Evolutionary conservation across 495 filamentous ascomycete species (phyloP), one percentile per base, ranked within the genome.

Genomic region (Hyaloscypha hepaticicola): DNA sequence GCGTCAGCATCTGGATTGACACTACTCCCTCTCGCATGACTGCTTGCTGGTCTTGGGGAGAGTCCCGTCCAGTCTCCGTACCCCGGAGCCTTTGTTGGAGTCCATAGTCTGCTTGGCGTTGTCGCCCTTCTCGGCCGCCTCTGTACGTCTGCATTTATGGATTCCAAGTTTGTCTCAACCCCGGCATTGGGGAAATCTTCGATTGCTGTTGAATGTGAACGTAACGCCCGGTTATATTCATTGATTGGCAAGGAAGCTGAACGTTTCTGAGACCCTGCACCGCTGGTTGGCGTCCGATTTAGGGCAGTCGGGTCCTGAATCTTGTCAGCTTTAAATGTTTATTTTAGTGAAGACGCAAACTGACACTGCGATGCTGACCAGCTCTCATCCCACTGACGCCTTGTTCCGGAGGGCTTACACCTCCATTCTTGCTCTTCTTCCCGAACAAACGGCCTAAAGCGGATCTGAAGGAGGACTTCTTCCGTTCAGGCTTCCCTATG

Each of bases 11-110:
- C 61, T 28, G 58, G 45, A 26, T 61, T 33, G n/a, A 52, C 28
- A n/a, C 55, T 78, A 33, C 72, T 78, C 22, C 72, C 75, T 31
- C 82, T 77, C 5, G 77, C 80, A 24, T 83, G 80, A 11, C 77
- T 76, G 61, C 82, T 85, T 22, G 81, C 80, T 21, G 83, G 83
- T 29, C 82, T 75, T 2, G 83, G 83, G 4, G 81, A 80, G 5
- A 86, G 71, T 1, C 82, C 83, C 22, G 77, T 78, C 51, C 80
- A 76, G 53, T 72, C 68, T 11, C 26, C 53, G 66, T 67, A 69
- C 8, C 69, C 66, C 22, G 60, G 55, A 0, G 21, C 55, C 51
- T 67, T 67, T 72, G 74, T 77, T 74, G 70, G 64, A 22, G 65
- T 62, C 60, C 63, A 70, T 55, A 72, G 19, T 28, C 64, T 62